These are phyloP conservation scores for Naganishia vishniacii DNA, from an alignment of 768 basidiomycete genomes.

Conservation along the genomic window DNA sequence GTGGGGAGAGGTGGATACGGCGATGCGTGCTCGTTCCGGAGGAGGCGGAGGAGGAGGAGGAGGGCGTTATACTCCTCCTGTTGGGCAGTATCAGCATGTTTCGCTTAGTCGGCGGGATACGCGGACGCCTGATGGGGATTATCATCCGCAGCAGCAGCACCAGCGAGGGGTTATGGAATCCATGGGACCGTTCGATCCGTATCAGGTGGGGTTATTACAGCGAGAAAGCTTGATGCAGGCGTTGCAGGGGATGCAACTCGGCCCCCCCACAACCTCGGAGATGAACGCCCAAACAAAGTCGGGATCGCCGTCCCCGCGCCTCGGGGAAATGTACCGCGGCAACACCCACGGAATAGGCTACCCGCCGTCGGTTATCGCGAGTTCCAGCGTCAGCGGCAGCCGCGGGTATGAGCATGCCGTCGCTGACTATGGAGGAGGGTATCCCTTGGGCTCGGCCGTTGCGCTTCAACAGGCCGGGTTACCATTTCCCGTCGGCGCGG, in stretches of 20 bases:
- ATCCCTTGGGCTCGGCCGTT: too few species aligned
- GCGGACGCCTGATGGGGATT: constrained; percentile 11
- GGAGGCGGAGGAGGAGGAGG: not conserved
- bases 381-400: not conserved
- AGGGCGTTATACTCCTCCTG: not conserved
- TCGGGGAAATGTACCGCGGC: too few species aligned
- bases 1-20: constrained; percentile 3
- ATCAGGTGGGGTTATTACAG: not conserved
- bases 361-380: too few species aligned
- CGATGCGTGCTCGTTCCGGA: constrained; percentile 13
- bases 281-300: constrained; percentile 31
- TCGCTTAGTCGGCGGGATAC: constrained; percentile 6
- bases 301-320: not conserved
- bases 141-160: too few species aligned
- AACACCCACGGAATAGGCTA: too few species aligned
- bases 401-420: too few species aligned
- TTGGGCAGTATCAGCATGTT: constrained; percentile 1
- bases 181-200: not conserved
- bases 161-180: too few species aligned
- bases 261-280: too few species aligned
- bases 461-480: too few species aligned
- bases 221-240: constrained; percentile 36
- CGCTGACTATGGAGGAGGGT: too few species aligned
- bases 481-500: too few species aligned
- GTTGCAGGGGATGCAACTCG: constrained; percentile 44